Evolutionary conservation across 2,329 filamentous ascomycete species (phyloP).

Genomic region (Raffaelea albimanens): DNA sequence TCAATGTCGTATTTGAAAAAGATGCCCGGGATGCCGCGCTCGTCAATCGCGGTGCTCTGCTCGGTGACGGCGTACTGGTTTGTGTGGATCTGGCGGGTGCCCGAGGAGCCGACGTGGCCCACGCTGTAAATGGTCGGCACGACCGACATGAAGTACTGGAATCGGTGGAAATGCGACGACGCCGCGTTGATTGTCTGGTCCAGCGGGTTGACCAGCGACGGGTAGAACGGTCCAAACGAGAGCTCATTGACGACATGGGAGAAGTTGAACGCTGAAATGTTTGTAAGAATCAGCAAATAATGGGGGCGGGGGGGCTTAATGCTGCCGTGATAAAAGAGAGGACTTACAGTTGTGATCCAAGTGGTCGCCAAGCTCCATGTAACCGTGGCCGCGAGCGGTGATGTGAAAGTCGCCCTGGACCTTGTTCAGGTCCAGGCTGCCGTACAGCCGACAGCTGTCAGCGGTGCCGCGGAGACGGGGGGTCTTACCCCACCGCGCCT

Average conservation of each 20-base stretch:
- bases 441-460: slow-evolving; percentile 83
- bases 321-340: too few species aligned
- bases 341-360: slow-evolving; percentile 69
- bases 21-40: slow-evolving; percentile 71
- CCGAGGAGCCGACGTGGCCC: slow-evolving; percentile 26
- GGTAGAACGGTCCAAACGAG: slow-evolving; percentile 95
- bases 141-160: slow-evolving; percentile 93
- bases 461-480: slow-evolving; percentile 48
- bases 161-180: slow-evolving; percentile 78
- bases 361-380: slow-evolving; percentile 69
- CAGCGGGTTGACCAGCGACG: slow-evolving; percentile 84
- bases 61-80: slow-evolving; percentile 98
- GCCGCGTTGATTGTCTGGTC: slow-evolving; percentile 79
- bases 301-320: too few species aligned
- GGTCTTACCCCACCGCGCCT: slow-evolving; percentile 65
- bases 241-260: slow-evolving; percentile 93
- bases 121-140: slow-evolving; percentile 90
- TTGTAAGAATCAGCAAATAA: not conserved
- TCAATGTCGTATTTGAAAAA: slow-evolving; percentile 99
- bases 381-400: slow-evolving; percentile 91
- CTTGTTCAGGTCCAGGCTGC: slow-evolving; percentile 85
- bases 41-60: slow-evolving; percentile 62
- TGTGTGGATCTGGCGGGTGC: slow-evolving; percentile 62
- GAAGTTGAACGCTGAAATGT: slow-evolving; percentile 79
- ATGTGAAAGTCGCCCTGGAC: slow-evolving; percentile 98